Conservation (phyloP, 768 basidiomycete species). For the Tulasnella sp. region DNA sequence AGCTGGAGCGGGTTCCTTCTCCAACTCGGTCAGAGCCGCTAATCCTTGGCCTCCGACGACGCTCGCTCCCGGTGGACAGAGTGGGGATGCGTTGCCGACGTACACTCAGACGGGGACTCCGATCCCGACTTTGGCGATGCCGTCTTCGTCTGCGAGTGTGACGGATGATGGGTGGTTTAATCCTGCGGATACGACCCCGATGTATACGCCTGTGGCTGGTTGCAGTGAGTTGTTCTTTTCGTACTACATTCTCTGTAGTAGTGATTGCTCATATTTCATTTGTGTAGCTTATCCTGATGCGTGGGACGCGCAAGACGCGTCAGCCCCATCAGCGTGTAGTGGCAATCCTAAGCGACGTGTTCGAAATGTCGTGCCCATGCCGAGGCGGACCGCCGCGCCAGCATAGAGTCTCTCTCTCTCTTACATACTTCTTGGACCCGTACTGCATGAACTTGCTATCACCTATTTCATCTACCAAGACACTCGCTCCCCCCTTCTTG, state of each 20-base stretch:
- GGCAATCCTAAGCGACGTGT: neutral
- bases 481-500: too few relatives aligned
- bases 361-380: neutral
- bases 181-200: conserved; percentile 51
- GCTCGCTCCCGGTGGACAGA: conserved; percentile 24
- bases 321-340: conserved; percentile 42
- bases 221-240: conserved; percentile 35
- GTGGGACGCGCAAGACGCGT: conserved; percentile 53
- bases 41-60: conserved; percentile 64
- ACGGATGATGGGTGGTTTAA: conserved; percentile 56
- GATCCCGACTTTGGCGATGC: conserved; percentile 53
- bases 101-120: conserved; percentile 58
- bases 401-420: too few relatives aligned
- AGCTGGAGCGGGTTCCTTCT: conserved; percentile 48
- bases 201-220: conserved; percentile 51
- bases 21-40: conserved; percentile 39
- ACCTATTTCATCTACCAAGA: too few relatives aligned
- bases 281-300: conserved; percentile 55
- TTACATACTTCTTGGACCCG: too few relatives aligned
- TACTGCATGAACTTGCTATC: too few relatives aligned
- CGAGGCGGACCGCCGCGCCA: neutral
- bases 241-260: neutral
- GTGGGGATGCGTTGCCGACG: conserved; percentile 26
- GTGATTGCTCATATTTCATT: neutral
- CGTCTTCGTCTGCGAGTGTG: conserved; percentile 38